phyloP scores from a whole-genome alignment of 2,329 filamentous ascomycete genomes.

The Nigrograna mackinnonii region DNA sequence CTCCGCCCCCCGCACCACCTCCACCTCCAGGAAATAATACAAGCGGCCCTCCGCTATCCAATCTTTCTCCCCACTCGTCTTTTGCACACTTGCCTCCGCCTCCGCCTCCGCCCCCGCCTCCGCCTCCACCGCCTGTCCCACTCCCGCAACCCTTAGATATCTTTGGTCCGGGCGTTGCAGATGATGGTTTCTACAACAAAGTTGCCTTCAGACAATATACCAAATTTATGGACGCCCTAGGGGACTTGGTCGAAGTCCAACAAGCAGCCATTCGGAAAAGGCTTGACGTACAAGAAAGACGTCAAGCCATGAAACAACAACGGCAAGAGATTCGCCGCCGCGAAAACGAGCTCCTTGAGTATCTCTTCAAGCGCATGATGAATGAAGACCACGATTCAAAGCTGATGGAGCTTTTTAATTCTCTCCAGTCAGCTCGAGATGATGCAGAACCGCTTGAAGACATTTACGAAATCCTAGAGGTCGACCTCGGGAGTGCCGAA shows the following conservation, averaged over 20 bases:
- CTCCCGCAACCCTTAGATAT: not conserved
- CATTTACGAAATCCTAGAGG: conserved; percentile 21
- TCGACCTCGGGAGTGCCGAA: conserved; percentile 15
- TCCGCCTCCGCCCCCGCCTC: conserved; percentile 1
- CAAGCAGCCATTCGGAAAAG: conserved; percentile 9
- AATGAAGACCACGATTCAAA: conserved; percentile 5
- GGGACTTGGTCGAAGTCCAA: conserved; percentile 15
- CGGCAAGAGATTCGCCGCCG: conserved; percentile 11
- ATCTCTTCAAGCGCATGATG: conserved; percentile 8
- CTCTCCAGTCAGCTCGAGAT: conserved; percentile 16
- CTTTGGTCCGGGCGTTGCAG: conserved; percentile 6
- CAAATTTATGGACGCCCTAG: conserved; percentile 19
- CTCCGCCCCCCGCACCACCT: not conserved
- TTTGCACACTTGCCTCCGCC: no score
- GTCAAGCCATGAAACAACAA: conserved; percentile 6
- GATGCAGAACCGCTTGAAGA: conserved; percentile 17
- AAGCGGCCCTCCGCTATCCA: no score
- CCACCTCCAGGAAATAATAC: no score
- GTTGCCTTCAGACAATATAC: conserved; percentile 14
- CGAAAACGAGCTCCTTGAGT: conserved; percentile 14
- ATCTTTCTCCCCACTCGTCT: no score
- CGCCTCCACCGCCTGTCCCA: conserved; percentile 6
- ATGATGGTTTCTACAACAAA: conserved; percentile 8
- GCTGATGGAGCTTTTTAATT: conserved; percentile 12
- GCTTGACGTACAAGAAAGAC: conserved; percentile 16